Base-by-base conservation (phyloP, 1,284 basidiomycete species). In the Laetiporus sulphureus region DNA sequence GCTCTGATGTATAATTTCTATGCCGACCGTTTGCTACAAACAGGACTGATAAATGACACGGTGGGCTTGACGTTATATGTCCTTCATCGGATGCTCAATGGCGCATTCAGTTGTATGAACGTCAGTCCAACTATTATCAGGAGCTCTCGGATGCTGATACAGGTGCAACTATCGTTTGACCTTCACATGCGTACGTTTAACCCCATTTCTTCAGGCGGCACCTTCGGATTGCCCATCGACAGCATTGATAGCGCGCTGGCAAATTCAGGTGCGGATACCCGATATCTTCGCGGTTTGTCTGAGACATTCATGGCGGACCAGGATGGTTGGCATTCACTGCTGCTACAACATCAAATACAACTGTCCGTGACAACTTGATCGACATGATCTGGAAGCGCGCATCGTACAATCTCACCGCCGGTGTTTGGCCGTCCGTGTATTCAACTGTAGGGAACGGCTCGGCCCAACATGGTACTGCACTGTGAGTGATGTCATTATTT, bases 1-100 rank as follows among this genome's bases (percentile, higher is more conserved):
- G 73, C 76, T 5, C 54, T 79, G 32, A 61, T 75, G 16, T 84
- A 86, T 61, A 84, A 84, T 58, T 55, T 85, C 11, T 82, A 69
- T 44, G 77, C 71, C 3, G 81, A 84, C 58, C 76, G 71, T 51
- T 60, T 84, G 20, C 65, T 85, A 6, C 46, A 47, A 8, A 51
- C 50, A 0, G 37, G 45, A 16, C 36, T 61, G 19, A 40, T 61
- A 0, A 36, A 44, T 24, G 37, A 51, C n/a, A 27, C 45, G 16
- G 59, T 59, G 37, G 23, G 54, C 38, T 8, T 27, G n/a, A 6
- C n/a, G 15, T 24, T 25, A 7, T 8, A 27, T 7, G 7, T 27
- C 25, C 7, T 27, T 27, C 7, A 27, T 27, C 25, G 25, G 25
- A 27, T 27, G 30, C 16, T 13, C n/a, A n/a, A n/a, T n/a, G n/a